Conservation (phyloP, 208 protist genomes). For the Trypanosoma boissoni region DNA sequence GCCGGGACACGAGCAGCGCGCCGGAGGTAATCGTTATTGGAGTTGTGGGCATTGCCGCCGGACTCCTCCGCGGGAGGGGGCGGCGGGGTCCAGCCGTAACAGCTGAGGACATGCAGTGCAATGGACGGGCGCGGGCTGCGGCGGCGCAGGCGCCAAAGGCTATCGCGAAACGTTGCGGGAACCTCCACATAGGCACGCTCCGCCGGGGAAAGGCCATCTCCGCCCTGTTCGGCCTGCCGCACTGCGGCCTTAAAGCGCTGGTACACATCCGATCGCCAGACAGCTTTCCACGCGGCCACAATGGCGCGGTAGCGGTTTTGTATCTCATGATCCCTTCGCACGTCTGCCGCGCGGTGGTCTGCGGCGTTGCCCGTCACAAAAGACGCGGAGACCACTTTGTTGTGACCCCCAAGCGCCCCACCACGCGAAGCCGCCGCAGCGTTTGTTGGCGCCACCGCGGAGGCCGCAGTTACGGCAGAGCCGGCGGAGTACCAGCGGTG, state of each 20-base stretch:
- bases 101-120: slow-evolving; percentile 59
- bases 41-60: slow-evolving; percentile 18
- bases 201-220: slow-evolving; percentile 45
- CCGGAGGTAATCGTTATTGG: slow-evolving; percentile 14
- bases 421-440: too few species aligned
- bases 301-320: slow-evolving; percentile 35
- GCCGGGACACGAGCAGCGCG: slow-evolving; percentile 33
- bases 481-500: slow-evolving; percentile 62
- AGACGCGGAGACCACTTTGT: slow-evolving; percentile 57
- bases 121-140: slow-evolving; percentile 53
- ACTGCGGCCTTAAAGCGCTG: slow-evolving; percentile 49
- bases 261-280: slow-evolving; percentile 74
- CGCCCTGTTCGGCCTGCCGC: slow-evolving; percentile 38
- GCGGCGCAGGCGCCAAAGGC: slow-evolving; percentile 70
- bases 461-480: too few species aligned
- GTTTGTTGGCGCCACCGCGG: too few species aligned
- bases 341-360: slow-evolving; percentile 18
- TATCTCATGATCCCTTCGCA: slow-evolving; percentile 26
- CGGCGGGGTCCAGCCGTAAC: slow-evolving; percentile 51
- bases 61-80: neutral
- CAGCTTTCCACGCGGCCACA: slow-evolving; percentile 50
- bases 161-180: slow-evolving; percentile 63
- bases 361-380: slow-evolving; percentile 43
- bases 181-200: slow-evolving; percentile 49
- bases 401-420: slow-evolving; percentile 8